These are phyloP conservation scores for Testicularia cyperi DNA, from an alignment of 1,284 basidiomycete species.

Conservation along the genomic window DNA sequence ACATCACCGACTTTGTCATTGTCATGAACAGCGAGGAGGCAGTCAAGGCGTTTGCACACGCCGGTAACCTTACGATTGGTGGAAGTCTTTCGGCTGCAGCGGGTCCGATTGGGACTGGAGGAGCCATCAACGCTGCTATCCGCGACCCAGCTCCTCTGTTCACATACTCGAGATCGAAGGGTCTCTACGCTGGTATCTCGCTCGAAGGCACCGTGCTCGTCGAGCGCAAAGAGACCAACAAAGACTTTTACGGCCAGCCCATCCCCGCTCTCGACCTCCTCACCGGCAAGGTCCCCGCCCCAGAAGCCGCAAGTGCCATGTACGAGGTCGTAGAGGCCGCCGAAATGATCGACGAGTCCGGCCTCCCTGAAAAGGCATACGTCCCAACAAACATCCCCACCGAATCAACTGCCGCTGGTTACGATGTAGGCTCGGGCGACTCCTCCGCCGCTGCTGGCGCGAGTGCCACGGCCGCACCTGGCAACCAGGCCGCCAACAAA, in stretches of 20 bases:
- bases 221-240: slow-evolving; percentile 77
- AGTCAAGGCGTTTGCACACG: slow-evolving; percentile 88
- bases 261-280: slow-evolving; percentile 88
- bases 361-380: slow-evolving; percentile 76
- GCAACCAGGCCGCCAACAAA: slow-evolving; percentile 3
- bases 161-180: slow-evolving; percentile 91
- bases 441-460: background rate
- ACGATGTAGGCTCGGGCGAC: slow-evolving; percentile 16
- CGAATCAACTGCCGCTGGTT: slow-evolving; percentile 2
- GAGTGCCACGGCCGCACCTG: background rate
- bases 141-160: slow-evolving; percentile 96
- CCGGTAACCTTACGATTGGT: slow-evolving; percentile 94
- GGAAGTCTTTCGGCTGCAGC: slow-evolving; percentile 60
- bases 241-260: slow-evolving; percentile 87
- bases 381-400: slow-evolving; percentile 65
- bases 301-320: slow-evolving; percentile 86
- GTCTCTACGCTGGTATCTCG: slow-evolving; percentile 90
- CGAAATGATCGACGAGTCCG: slow-evolving; percentile 66
- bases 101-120: slow-evolving; percentile 87
- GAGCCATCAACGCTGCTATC: slow-evolving; percentile 80
- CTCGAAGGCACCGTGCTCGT: slow-evolving; percentile 93
- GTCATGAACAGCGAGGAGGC: slow-evolving; percentile 96
- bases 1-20: slow-evolving; percentile 69
- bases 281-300: slow-evolving; percentile 87
- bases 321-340: slow-evolving; percentile 87